These are phyloP conservation scores for Dillenia suffruticosa DNA, from an alignment of 164 flowering plant genomes.

Conservation along the genomic window DNA sequence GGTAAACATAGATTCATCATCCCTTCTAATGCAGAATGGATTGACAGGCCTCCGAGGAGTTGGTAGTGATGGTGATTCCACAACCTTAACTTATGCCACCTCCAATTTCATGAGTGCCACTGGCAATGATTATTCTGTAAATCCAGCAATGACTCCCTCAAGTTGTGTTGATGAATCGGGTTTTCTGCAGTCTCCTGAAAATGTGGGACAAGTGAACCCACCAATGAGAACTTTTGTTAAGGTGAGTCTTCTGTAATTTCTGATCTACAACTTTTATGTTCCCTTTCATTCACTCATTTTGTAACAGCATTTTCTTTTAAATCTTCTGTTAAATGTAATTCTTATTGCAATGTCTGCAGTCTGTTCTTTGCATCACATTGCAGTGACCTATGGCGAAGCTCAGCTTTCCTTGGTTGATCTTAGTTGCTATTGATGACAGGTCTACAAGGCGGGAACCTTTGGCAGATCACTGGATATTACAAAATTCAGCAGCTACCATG, in stretches of 20 bases:
- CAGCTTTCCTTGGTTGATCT: background rate
- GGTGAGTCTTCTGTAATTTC: constrained; percentile 27
- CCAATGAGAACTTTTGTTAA: constrained; percentile 79
- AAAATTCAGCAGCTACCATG: constrained; percentile 85
- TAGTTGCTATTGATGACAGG: constrained; percentile 34
- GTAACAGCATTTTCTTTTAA: too few relatives aligned
- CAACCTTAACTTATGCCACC: constrained; percentile 50
- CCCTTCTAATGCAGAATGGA: constrained; percentile 71
- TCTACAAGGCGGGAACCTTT: constrained; percentile 83
- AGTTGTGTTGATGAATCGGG: constrained; percentile 78
- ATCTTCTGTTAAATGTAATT: too few relatives aligned
- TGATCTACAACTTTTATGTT: too few relatives aligned
- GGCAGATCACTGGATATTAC: constrained; percentile 92
- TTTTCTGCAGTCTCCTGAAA: constrained; percentile 73
- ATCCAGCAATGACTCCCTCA: constrained; percentile 57
- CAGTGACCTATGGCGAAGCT: background rate
- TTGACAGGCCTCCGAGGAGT: constrained; percentile 54
- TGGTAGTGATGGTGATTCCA: constrained; percentile 52
- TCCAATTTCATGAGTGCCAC: constrained; percentile 48
- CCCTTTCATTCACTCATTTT: too few relatives aligned
- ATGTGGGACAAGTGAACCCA: constrained; percentile 62
- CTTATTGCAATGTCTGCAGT: too few relatives aligned
- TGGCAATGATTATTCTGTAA: constrained; percentile 53
- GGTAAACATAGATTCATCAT: constrained; percentile 64
- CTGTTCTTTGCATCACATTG: background rate